phyloP scores from a whole-genome alignment of 352 stramenopile species.

The Phytopythium oedochilum region DNA sequence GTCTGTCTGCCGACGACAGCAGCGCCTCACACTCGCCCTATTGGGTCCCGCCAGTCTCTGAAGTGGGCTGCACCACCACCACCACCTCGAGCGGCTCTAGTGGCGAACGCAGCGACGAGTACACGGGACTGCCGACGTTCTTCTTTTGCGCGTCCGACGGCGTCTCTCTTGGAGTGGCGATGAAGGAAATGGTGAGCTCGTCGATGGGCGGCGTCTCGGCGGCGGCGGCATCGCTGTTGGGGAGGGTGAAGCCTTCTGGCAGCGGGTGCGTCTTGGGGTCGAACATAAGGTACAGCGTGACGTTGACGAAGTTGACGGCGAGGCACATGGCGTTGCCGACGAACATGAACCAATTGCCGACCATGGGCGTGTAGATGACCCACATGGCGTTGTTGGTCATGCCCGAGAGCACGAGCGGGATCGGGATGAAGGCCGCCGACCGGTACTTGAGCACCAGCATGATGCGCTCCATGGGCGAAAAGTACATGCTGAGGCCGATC shows the following conservation, averaged over 20 bases:
- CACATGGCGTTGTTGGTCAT: conserved; percentile 30
- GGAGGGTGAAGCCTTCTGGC: conserved; percentile 15
- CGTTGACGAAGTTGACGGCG: conserved; percentile 14
- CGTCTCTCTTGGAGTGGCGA: not conserved
- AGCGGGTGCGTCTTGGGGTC: conserved; percentile 24
- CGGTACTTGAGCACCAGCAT: conserved; percentile 29
- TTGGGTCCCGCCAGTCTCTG: no score
- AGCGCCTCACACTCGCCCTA: no score
- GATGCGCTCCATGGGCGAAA: conserved; percentile 28
- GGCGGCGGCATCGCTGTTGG: not conserved
- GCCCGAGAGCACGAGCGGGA: conserved; percentile 22
- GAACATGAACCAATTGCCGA: conserved; percentile 33
- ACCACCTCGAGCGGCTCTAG: conserved; percentile 17
- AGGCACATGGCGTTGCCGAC: conserved; percentile 20
- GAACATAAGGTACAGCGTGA: conserved; percentile 24
- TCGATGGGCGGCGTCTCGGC: conserved; percentile 1
- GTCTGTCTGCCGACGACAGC: no score
- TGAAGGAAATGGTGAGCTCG: not conserved
- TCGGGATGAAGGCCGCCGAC: conserved; percentile 27
- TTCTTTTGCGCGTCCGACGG: conserved; percentile 4
- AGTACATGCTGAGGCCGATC: conserved; percentile 23
- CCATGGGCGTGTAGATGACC: conserved; percentile 28
- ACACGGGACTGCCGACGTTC: conserved; percentile 15
- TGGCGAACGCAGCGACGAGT: conserved; percentile 20
- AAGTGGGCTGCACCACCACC: no score